Base-by-base conservation (phyloP, 129 eudicot genomes). In the Pulicaria dysenterica region DNA sequence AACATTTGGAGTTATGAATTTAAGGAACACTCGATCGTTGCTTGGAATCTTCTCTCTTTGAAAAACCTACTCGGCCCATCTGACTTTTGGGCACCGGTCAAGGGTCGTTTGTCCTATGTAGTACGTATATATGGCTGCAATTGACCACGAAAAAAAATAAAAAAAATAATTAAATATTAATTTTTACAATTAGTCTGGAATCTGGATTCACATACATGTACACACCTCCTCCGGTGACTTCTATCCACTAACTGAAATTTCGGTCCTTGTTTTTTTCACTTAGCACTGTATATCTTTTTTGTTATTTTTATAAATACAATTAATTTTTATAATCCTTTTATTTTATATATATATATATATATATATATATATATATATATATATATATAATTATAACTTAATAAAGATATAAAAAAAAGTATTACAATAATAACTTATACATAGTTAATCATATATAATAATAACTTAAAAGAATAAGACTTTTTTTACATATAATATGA, bases 121-220 rank as follows among this genome's bases (percentile, higher is more conserved):
- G 46, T 72, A 72, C 2, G 31, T 24, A 24, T 24, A 24, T 24
- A 24, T 7, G 76, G 58, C 76, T 44, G 76, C 67, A 58, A 49
- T 58, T 45, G 68, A 72, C 67, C 38, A 39, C 17, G 50, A 17
- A 57, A 71, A 66, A 11, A 47, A 43, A 39, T 11, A 39, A 17
- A 57, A 71, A 66, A 11, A 47, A 43, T 13, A 6, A 24, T 24
- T n/a, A n/a, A 24, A 24, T 24, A 24, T 0, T 8, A 56, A 7
- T 6, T 11, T 8, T 3, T 5, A 4, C 7, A 34, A 13, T 12
- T 8, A 12, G 13, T 7, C 24, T 58, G 9, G 48, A 12, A 8
- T 7, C 24, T 58, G 9, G 48, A 41, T 64, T 46, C 54, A 64
- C 31, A 24, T 24, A 55, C 54, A 54, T 64, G 55, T 64, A 70